Evolutionary conservation across 305 asterid species (phyloP).

Genomic region (Fraxinus nigra): DNA sequence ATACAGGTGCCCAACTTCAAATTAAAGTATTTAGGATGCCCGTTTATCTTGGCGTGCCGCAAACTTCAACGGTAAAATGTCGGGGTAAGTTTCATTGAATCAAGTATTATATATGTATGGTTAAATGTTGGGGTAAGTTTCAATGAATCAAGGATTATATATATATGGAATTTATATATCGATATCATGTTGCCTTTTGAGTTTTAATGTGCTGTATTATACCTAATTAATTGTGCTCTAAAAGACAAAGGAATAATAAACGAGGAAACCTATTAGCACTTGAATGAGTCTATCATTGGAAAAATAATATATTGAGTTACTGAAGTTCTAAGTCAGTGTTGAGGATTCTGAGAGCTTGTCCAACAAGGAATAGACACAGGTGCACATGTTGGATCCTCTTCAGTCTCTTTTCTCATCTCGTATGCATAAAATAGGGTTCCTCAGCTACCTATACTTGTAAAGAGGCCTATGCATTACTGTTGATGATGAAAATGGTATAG

Average conservation of each 20-base stretch:
- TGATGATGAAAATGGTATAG: neutral
- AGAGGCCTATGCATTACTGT: neutral
- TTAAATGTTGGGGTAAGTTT: neutral
- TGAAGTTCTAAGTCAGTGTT: neutral
- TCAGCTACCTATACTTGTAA: neutral
- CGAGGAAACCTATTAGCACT: neutral
- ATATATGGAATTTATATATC: neutral
- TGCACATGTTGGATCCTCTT: constrained; percentile 1
- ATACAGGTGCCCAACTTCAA: constrained; percentile 25
- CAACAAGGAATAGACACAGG: neutral
- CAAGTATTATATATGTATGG: too few species aligned
- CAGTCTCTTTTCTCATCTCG: neutral
- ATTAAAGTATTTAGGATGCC: constrained; percentile 19
- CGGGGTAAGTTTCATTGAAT: neutral
- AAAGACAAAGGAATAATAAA: neutral
- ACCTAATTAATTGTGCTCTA: neutral
- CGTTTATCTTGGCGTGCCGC: constrained; percentile 28
- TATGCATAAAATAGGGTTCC: neutral
- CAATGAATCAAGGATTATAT: neutral
- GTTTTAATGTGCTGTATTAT: neutral
- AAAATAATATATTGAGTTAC: neutral
- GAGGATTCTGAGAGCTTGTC: neutral
- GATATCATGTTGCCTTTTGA: neutral
- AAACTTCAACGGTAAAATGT: neutral
- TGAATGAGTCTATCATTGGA: neutral